Conservation (phyloP, 129 eudicot species). For the Ambrosia artemisiifolia region DNA sequence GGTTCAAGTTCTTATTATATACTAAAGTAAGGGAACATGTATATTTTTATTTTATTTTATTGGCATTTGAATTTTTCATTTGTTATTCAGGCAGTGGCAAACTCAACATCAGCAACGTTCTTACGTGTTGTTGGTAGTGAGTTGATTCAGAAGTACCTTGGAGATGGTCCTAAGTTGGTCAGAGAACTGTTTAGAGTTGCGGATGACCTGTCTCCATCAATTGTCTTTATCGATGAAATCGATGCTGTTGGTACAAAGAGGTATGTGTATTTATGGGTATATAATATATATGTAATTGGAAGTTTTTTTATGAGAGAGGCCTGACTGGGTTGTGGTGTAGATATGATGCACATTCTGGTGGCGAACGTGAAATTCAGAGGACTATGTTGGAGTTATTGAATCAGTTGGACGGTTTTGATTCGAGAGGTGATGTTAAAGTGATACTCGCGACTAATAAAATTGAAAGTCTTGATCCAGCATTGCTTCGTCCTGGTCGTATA, state of each 20-base stretch:
- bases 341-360: not conserved
- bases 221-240: not conserved
- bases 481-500: slow-evolving; percentile 74
- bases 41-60: not conserved
- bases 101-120: not conserved
- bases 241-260: not conserved
- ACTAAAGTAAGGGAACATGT: not conserved
- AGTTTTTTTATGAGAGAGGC: not conserved
- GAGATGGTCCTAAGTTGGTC: not conserved
- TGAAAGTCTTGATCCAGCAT: slow-evolving; percentile 77
- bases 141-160: not conserved
- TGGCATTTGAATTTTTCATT: not conserved
- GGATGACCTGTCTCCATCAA: not conserved
- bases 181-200: not conserved
- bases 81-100: not conserved
- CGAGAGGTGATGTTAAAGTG: slow-evolving; percentile 75
- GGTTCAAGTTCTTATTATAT: not conserved
- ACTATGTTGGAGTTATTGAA: slow-evolving; percentile 76
- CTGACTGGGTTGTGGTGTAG: not conserved
- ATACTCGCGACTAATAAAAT: slow-evolving; percentile 20
- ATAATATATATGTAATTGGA: no score
- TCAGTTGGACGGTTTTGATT: slow-evolving; percentile 78
- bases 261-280: not conserved
- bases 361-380: slow-evolving; percentile 38
- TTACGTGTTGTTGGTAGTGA: not conserved